Base-by-base conservation (phyloP, 345 rosid genomes). In the Citrus sinensis region DNA sequence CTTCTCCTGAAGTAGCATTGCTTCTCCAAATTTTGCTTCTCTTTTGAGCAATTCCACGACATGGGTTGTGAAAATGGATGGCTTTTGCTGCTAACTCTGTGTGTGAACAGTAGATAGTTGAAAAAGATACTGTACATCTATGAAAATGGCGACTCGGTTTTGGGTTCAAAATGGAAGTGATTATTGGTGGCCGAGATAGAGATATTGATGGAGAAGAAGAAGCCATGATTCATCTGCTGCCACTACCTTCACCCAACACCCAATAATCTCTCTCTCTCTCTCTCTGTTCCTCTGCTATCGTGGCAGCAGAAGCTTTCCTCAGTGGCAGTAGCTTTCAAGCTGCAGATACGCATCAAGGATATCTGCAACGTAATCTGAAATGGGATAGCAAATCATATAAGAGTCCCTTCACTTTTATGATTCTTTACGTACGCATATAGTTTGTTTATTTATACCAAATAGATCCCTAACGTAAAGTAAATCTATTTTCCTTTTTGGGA, bases 1-100 rank as follows among this genome's bases (percentile, higher is more conserved):
- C 86, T 68, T 83, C 89, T 19, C 83, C 88, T 14, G 93, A 82
- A 34, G 89, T 62, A 35, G 93, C 92, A 25, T 82, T 84, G 71
- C 76, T 35, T 73, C 82, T 86, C 94, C 93, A 85, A 60, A 58
- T 4, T 63, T 76, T 83, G 72, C 62, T 40, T 58, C 37, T 66
- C 16, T 46, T 74, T 13, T 20, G 81, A 73, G 78, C 79, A 82
- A 54, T 35, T 54, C 20, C 72, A 7, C 56, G 82, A 39, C 71
- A 39, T 68, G 51, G 86, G 17, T 4, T 20, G 78, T 49, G 69
- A 19, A 46, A 84, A 73, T 71, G 82, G 65, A 59, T 62, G 71
- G 79, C 30, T 67, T 63, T 75, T 35, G 63, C 77, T 29, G 83
- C 67, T 63, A 78, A 76, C 13, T 10, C 20, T 39, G 39, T 16